A percentile compares a stretch with the other conserved stretches of the same genome.
Evolutionary conservation across 1,284 basidiomycete species (phyloP).

Genomic region (Leccinum pachyderme): DNA sequence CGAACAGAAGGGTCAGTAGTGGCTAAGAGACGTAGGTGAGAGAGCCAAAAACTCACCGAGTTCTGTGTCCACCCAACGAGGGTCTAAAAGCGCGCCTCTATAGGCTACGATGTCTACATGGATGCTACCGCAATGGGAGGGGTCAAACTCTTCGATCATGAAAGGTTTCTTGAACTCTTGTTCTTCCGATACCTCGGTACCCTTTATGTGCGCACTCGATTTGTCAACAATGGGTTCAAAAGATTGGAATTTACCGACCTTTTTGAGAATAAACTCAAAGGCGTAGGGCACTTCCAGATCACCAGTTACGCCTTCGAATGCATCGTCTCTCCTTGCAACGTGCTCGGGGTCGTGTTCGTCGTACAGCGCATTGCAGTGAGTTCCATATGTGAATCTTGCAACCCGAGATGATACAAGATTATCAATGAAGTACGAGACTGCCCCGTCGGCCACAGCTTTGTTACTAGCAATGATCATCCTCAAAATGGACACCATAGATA

Average conservation of each 20-base stretch:
- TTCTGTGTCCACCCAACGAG: slow-evolving; percentile 23
- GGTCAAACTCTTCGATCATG: neutral
- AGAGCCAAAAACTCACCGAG: slow-evolving; percentile 8
- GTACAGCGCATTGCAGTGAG: slow-evolving; percentile 26
- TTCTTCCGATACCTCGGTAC: slow-evolving; percentile 31
- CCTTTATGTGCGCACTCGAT: slow-evolving; percentile 15
- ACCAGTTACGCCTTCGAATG: slow-evolving; percentile 14
- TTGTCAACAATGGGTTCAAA: no score
- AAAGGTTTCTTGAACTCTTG: slow-evolving; percentile 30
- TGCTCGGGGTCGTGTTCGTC: slow-evolving; percentile 35
- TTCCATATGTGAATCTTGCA: slow-evolving; percentile 44
- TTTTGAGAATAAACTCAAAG: slow-evolving; percentile 32
- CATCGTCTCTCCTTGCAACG: slow-evolving; percentile 17
- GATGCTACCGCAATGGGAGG: neutral
- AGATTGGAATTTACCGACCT: slow-evolving; percentile 14
- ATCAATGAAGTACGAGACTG: slow-evolving; percentile 49
- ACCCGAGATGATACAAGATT: slow-evolving; percentile 45
- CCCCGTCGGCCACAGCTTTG: slow-evolving; percentile 57
- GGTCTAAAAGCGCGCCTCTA: slow-evolving; percentile 5
- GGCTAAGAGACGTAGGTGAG: neutral
- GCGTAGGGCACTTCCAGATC: slow-evolving; percentile 13
- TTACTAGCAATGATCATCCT: slow-evolving; percentile 35
- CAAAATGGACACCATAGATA: slow-evolving; percentile 13
- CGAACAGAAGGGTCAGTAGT: neutral
- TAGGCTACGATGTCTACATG: slow-evolving; percentile 14